phyloP scores from a whole-genome alignment of 495 filamentous ascomycete genomes.

The Penicillium riverlandense region DNA sequence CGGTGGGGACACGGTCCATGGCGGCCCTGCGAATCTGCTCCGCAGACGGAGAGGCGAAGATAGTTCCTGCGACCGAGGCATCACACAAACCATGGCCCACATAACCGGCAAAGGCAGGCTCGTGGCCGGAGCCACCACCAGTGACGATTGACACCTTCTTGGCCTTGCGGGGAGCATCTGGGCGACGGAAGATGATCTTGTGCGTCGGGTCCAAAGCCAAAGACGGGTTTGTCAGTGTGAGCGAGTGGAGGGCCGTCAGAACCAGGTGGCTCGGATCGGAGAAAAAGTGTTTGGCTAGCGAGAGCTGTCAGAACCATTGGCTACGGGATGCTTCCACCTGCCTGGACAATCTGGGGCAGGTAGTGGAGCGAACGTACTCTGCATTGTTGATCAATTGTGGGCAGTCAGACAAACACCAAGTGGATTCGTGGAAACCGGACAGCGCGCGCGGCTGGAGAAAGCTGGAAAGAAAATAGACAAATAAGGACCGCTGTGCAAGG shows the following conservation, averaged over 20 bases:
- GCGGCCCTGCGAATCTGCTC: constrained; percentile 80
- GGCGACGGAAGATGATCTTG: constrained; percentile 81
- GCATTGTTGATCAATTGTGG: constrained; percentile 15
- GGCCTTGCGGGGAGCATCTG: constrained; percentile 35
- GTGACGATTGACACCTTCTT: constrained; percentile 73
- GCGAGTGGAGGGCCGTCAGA: constrained; percentile 63
- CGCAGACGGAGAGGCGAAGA: constrained; percentile 84
- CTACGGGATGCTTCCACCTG: constrained; percentile 1
- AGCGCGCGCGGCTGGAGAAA: background rate
- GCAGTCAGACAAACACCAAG: background rate
- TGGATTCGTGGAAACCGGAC: background rate
- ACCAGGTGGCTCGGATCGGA: constrained; percentile 78
- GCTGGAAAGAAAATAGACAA: background rate
- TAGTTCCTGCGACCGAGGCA: constrained; percentile 82
- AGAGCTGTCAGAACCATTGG: background rate
- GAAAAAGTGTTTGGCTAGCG: constrained; percentile 80
- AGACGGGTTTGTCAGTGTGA: constrained; percentile 80
- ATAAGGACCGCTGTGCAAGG: too few species aligned
- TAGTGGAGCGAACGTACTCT: constrained; percentile 10
- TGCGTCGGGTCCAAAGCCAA: constrained; percentile 70
- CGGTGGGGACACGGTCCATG: constrained; percentile 59
- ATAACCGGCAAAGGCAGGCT: constrained; percentile 77
- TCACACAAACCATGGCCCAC: constrained; percentile 70
- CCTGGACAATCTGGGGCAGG: constrained; percentile 4
- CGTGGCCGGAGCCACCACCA: constrained; percentile 89